These are phyloP conservation scores for Ploettnerulaceae sp. DNA, from an alignment of 2,329 filamentous ascomycete species.

Conservation along the genomic window DNA sequence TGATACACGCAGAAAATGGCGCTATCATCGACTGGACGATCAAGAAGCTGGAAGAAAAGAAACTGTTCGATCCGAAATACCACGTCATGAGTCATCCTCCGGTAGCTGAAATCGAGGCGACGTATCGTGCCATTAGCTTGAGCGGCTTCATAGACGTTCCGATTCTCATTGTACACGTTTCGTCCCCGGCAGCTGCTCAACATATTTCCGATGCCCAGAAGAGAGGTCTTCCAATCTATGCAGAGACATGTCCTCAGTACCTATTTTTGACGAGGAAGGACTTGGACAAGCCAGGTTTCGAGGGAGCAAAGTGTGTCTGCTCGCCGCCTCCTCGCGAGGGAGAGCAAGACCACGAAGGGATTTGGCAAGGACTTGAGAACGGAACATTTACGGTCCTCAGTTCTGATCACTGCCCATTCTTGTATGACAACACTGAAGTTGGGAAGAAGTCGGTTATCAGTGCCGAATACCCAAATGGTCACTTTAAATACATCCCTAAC, in stretches of 20 bases:
- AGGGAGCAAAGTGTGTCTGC: conserved; percentile 52
- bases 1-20: conserved; percentile 52
- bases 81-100: conserved; percentile 46
- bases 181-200: conserved; percentile 41
- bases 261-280: conserved; percentile 48
- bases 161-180: conserved; percentile 50
- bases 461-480: conserved; percentile 38
- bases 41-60: conserved; percentile 44
- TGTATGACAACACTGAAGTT: conserved; percentile 42
- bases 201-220: conserved; percentile 46
- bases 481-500: conserved; percentile 55
- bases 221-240: conserved; percentile 45
- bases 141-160: conserved; percentile 47
- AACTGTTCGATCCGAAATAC: conserved; percentile 46
- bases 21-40: conserved; percentile 52
- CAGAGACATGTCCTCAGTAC: conserved; percentile 54
- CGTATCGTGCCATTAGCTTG: conserved; percentile 47
- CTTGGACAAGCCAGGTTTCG: conserved; percentile 46
- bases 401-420: conserved; percentile 37
- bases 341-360: conserved; percentile 42
- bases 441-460: conserved; percentile 47
- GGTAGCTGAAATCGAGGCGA: conserved; percentile 48
- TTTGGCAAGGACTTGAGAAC: conserved; percentile 47
- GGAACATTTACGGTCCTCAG: conserved; percentile 49
- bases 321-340: conserved; percentile 46